phyloP scores from a whole-genome alignment of 805 yeast genomes.

The Pichia kluyveri region DNA sequence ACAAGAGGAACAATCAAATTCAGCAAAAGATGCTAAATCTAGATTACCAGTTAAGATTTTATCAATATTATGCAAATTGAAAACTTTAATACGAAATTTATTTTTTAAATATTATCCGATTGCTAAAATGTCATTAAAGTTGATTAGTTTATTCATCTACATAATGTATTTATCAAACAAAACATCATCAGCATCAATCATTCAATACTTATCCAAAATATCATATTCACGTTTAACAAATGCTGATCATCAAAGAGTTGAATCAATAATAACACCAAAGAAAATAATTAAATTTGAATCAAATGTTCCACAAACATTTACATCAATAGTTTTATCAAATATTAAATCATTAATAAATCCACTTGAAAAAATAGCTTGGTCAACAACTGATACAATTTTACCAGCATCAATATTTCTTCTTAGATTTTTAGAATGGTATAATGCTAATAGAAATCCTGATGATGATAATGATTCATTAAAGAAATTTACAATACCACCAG shows the following conservation, averaged over 20 bases:
- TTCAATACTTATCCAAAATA: conserved; percentile 53
- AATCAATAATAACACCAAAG: conserved; percentile 5
- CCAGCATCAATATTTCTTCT: conserved; percentile 76
- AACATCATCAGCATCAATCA: conserved; percentile 51
- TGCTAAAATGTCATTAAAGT: conserved; percentile 35
- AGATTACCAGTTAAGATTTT: not conserved
- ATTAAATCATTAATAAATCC: conserved; percentile 12
- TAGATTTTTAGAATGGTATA: conserved; percentile 93
- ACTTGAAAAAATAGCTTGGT: conserved; percentile 17
- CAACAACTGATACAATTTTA: conserved; percentile 38
- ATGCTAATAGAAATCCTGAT: conserved; percentile 57
- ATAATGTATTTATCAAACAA: conserved; percentile 60
- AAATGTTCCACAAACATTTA: conserved; percentile 4
- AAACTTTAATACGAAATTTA: conserved; percentile 15
- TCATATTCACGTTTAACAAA: conserved; percentile 55
- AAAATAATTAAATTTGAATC: not conserved
- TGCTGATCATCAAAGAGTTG: conserved; percentile 38
- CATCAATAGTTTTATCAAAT: not conserved
- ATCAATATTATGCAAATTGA: not conserved
- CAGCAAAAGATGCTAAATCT: not conserved
- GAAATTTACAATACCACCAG: conserved; percentile 6
- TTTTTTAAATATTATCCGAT: conserved; percentile 59
- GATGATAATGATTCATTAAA: conserved; percentile 29
- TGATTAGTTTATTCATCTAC: conserved; percentile 47
- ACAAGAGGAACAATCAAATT: not conserved